Conservation (phyloP, 257 asterid species). For the Phtheirospermum japonicum region DNA sequence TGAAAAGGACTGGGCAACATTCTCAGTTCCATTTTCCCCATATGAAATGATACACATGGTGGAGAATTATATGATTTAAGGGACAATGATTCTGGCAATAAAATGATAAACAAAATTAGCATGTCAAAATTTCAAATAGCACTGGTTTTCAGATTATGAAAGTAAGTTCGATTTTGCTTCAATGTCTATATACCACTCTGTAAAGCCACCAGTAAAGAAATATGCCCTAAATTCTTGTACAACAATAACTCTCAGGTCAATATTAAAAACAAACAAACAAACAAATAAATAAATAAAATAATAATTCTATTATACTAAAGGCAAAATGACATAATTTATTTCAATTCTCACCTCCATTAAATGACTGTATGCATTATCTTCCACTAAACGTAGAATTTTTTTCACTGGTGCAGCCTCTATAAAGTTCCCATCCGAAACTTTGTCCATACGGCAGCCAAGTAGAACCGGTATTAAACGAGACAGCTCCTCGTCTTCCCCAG, state of each 20-base stretch:
- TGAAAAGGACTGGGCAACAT: background rate
- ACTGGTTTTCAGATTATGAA: background rate
- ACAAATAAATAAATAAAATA: background rate
- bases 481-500: conserved; percentile 66
- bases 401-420: conserved; percentile 36
- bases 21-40: too few species aligned
- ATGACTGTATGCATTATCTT: conserved; percentile 83
- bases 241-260: background rate
- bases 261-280: conserved; percentile 1
- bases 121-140: background rate
- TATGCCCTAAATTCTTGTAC: conserved; percentile 8
- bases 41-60: background rate
- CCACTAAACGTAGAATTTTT: conserved; percentile 50
- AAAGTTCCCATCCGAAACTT: conserved; percentile 40
- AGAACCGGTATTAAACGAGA: conserved; percentile 54
- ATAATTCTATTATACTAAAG: conserved; percentile 2
- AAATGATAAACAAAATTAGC: background rate
- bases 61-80: conserved; percentile 10
- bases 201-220: conserved; percentile 9
- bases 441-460: conserved; percentile 56
- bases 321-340: conserved; percentile 2
- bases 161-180: conserved; percentile 2
- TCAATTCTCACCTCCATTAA: conserved; percentile 80
- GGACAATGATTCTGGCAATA: conserved; percentile 1
- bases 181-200: background rate